A percentile compares a stretch with the other conserved stretches of the same genome.
These are phyloP conservation scores for Sanguinoderma infundibulare DNA, from an alignment of 1,284 basidiomycete genomes.

Conservation along the genomic window DNA sequence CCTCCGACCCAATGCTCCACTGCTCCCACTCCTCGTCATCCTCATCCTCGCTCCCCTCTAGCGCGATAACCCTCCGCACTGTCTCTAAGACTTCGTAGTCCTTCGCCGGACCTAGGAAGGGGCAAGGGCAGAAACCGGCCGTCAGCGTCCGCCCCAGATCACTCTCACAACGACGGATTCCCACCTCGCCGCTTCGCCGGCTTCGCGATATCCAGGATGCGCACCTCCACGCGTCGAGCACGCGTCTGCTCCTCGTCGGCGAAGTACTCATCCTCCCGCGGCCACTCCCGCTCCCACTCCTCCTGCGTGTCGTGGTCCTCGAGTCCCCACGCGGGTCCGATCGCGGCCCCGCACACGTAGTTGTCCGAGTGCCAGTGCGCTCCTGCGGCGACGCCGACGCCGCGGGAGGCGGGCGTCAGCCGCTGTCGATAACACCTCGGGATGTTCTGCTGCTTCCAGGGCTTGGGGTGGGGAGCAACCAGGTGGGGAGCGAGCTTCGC, in stretches of 20 bases:
- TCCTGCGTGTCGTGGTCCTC: not conserved
- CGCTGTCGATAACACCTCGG: not conserved
- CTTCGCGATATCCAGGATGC: constrained; percentile 22
- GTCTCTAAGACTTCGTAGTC: constrained; percentile 6
- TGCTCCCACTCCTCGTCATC: constrained; percentile 1
- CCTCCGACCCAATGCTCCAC: constrained; percentile 1
- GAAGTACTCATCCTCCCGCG: not conserved
- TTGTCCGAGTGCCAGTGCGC: constrained; percentile 8
- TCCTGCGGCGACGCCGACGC: constrained; percentile 6
- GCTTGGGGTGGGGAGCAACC: not conserved
- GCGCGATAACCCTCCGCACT: not conserved
- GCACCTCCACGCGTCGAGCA: constrained; percentile 7
- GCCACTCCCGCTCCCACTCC: constrained; percentile 1
- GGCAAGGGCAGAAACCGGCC: not conserved
- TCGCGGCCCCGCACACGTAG: constrained; percentile 4
- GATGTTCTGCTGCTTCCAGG: constrained; percentile 12
- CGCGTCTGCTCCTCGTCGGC: not conserved
- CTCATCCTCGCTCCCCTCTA: constrained; percentile 3
- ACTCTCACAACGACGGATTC: not conserved
- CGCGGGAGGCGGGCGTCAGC: not conserved
- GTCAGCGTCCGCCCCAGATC: not conserved
- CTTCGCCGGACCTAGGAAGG: constrained; percentile 1
- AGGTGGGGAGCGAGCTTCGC: constrained; percentile 6
- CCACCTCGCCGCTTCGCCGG: constrained; percentile 18
- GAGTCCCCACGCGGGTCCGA: constrained; percentile 1